These are phyloP conservation scores for Stagonosporopsis vannaccii DNA, from an alignment of 2,329 filamentous ascomycete genomes.

Conservation along the genomic window DNA sequence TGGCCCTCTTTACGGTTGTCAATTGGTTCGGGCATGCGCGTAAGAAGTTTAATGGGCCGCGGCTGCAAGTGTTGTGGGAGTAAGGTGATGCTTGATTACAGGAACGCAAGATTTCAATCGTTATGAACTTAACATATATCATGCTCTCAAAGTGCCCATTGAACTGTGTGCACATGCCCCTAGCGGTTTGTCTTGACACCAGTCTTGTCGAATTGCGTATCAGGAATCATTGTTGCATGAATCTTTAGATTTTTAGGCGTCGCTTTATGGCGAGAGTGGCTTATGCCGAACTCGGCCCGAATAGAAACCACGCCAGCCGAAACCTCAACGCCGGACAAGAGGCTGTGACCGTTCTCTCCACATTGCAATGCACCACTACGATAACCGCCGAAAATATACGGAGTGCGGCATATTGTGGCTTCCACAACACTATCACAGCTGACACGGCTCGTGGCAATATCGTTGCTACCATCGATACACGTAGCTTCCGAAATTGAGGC, in stretches of 20 bases:
- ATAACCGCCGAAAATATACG: not conserved
- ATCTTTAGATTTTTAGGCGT: not conserved
- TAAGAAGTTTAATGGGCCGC: conserved; percentile 24
- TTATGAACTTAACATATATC: not conserved
- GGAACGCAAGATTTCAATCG: not conserved
- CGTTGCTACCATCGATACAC: not conserved
- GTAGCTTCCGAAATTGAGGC: not conserved
- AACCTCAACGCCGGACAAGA: not conserved
- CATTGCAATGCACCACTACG: not conserved
- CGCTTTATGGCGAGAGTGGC: not conserved
- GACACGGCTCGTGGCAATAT: not conserved
- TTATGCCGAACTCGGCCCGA: conserved; percentile 3
- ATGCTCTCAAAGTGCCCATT: not conserved
- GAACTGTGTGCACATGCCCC: not conserved
- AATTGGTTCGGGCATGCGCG: conserved; percentile 25
- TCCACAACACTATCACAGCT: not conserved
- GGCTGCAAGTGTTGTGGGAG: conserved; percentile 11
- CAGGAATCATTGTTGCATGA: no score
- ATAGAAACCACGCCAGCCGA: not conserved
- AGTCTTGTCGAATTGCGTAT: not conserved
- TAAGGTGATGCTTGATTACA: not conserved
- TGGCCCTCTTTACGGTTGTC: conserved; percentile 19
- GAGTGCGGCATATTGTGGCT: not conserved
- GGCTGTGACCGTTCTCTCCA: not conserved
- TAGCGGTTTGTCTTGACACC: not conserved